Base-by-base conservation (phyloP, 164 flowering plant genomes). In the Magnolia kwangsiensis region DNA sequence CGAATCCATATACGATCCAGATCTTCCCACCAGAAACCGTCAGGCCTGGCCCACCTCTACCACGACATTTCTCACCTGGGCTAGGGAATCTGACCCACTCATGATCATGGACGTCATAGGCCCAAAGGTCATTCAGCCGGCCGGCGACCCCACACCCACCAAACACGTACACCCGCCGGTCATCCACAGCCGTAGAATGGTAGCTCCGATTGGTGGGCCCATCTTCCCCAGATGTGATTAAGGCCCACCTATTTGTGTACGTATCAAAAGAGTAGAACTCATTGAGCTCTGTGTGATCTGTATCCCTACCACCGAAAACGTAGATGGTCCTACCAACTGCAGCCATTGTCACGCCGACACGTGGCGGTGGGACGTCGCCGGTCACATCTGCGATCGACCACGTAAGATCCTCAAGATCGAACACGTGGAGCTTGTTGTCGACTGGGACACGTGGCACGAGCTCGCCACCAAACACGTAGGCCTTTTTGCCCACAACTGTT, bases 391-490 rank as follows among this genome's bases (percentile, higher is more conserved):
- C 90, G 49, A 89, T 84, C 8, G 94, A 87, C 99, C 99, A 96
- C 24, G 91, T 81, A 8, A 63, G 81, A 67, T 78, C 78, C 29
- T 82, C 72, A 58, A 94, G 93, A 78, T 94, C 91, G 69, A 89
- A 90, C 14, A 91, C 90, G 74, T 92, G 85, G 74, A 94, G 83
- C 18, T 87, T 75, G 91, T 91, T 90, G 81, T 94, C 99, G 1
- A 94, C 92, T 0, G 97, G 98, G 76, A 90, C 94, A 21, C 97
- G 92, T 13, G 99, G 97, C 10, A 82, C 23, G 82, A 83, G 77
- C 77, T 96, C 99, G 14, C 98, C 99, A 1, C 99, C 99, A 64
- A 96, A 96, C 20, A 83, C 92, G 73, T 94, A 96, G n/a, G 85
- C 90, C 81, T 90, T 94, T 5, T 81, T 78, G 69, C 90, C 95